Evolutionary conservation across 305 asterid genomes (phyloP).

Genomic region (Coffea humblotiana): DNA sequence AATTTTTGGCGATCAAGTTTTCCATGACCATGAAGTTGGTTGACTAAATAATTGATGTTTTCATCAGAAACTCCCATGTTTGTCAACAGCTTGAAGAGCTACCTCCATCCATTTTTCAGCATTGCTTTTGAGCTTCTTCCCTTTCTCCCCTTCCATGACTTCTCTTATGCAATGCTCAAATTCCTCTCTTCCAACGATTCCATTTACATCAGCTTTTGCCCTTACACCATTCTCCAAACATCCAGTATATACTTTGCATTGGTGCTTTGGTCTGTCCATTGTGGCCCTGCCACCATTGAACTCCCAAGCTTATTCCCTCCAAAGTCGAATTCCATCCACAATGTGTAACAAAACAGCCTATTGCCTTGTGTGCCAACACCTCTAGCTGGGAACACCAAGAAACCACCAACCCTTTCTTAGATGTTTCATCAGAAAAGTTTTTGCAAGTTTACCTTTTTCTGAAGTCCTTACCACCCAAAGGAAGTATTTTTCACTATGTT

Average conservation of each 20-base stretch:
- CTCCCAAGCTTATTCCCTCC: conserved; percentile 24
- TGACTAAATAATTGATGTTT: too few species aligned
- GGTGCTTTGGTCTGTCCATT: conserved; percentile 29
- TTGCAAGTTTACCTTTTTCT: conserved; percentile 12
- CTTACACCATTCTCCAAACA: conserved; percentile 17
- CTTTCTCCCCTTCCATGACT: too few species aligned
- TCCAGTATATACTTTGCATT: conserved; percentile 26
- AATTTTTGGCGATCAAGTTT: too few species aligned
- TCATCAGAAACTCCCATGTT: too few species aligned
- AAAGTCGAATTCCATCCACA: conserved; percentile 36
- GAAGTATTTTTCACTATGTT: conserved; percentile 1
- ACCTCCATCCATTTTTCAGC: too few species aligned
- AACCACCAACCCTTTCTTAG: conserved; percentile 23
- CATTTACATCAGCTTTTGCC: too few species aligned
- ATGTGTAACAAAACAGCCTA: conserved; percentile 28
- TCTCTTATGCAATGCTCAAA: too few species aligned
- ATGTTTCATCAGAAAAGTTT: not conserved
- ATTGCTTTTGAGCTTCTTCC: too few species aligned
- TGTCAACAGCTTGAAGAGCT: too few species aligned
- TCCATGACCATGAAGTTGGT: too few species aligned
- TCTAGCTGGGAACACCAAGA: conserved; percentile 35
- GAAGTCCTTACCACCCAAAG: conserved; percentile 22
- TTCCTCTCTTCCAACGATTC: too few species aligned
- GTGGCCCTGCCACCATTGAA: conserved; percentile 31
- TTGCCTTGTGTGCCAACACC: conserved; percentile 20